A percentile compares a stretch with the other conserved stretches of the same genome.
These are phyloP conservation scores for Nitzschia putrida DNA, from an alignment of 108 stramenopile genomes.

Conservation along the genomic window DNA sequence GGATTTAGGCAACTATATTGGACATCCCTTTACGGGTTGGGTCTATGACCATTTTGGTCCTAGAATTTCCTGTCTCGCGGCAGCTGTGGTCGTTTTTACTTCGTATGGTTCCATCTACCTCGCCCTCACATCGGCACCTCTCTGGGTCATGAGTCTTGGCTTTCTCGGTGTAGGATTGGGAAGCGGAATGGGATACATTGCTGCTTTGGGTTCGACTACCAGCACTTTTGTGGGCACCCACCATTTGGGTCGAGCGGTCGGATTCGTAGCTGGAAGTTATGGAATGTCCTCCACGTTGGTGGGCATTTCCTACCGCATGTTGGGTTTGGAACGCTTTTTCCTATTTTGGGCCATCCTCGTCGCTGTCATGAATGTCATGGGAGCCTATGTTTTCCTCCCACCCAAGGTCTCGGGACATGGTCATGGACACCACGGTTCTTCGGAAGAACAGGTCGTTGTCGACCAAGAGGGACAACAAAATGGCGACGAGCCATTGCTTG, in stretches of 20 bases:
- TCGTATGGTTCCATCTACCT: conserved; percentile 25
- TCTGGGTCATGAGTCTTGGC: conserved; percentile 18
- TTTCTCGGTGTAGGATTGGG: conserved; percentile 38
- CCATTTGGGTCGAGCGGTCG: conserved; percentile 20
- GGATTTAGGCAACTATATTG: conserved; percentile 37
- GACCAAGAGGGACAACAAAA: conserved; percentile 6
- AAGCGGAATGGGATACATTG: conserved; percentile 39
- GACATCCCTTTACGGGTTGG: conserved; percentile 30
- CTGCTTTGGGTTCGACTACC: conserved; percentile 33
- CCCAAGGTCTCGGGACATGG: background rate
- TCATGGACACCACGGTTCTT: too few relatives aligned
- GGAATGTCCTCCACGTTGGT: conserved; percentile 31
- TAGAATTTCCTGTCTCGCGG: conserved; percentile 26
- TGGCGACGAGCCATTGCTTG: background rate
- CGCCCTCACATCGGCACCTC: background rate
- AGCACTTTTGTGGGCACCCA: conserved; percentile 16
- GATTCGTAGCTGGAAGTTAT: conserved; percentile 27
- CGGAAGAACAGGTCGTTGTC: background rate
- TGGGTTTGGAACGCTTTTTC: conserved; percentile 24
- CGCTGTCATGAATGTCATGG: conserved; percentile 15
- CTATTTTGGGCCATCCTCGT: conserved; percentile 36
- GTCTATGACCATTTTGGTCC: conserved; percentile 40
- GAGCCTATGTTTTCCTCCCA: conserved; percentile 10
- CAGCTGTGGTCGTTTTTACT: conserved; percentile 24
- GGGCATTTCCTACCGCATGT: conserved; percentile 23